Evolutionary conservation across 2,329 filamentous ascomycete species (phyloP), one percentile per base, ranked within the genome.

Genomic region (Xylaria digitata): DNA sequence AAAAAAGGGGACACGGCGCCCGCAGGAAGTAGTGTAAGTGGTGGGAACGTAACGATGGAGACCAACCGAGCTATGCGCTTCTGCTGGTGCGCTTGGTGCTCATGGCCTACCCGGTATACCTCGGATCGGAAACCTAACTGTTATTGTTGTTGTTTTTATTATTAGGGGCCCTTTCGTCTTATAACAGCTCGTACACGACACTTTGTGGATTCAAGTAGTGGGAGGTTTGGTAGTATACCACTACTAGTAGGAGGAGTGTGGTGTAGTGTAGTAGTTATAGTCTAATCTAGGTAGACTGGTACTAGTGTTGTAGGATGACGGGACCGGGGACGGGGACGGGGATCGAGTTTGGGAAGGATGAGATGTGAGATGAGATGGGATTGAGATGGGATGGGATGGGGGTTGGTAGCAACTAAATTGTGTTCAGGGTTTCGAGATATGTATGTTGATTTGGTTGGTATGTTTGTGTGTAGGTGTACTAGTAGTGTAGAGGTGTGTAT

Each of bases 1-100:
- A 40, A 42, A 61, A 63, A 63, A 56, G 63, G 66, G 55, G 63
- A 68, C 63, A 66, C 63, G 63, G 66, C 66, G 59, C 34, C 66
- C 63, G 63, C 63, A 69, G 66, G 48, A 68, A 49, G 66, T 63
- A 61, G 56, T 50, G 57, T 53, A 52, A 60, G 57, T 63, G 54
- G 65, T 67, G 65, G 66, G 54, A 61, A 66, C 66, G 53, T 19
- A 52, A 32, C 62, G 49, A 65, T 63, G 53, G 66, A 56, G 62
- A 68, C 58, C 53, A 52, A 45, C 58, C 66, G 50, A 68, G 63
- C 63, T 68, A 66, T 66, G 63, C 63, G 46, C 65, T 55, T 48
- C 58, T 54, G 13, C 26, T 32, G 49, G 8, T 34, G 46, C 23
- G 11, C 30, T 3, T 62, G 46, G 58, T 49, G 17, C 21, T 65